Evolutionary conservation across 2,329 filamentous ascomycete species (phyloP).

Genomic region (Exophiala viscosa): DNA sequence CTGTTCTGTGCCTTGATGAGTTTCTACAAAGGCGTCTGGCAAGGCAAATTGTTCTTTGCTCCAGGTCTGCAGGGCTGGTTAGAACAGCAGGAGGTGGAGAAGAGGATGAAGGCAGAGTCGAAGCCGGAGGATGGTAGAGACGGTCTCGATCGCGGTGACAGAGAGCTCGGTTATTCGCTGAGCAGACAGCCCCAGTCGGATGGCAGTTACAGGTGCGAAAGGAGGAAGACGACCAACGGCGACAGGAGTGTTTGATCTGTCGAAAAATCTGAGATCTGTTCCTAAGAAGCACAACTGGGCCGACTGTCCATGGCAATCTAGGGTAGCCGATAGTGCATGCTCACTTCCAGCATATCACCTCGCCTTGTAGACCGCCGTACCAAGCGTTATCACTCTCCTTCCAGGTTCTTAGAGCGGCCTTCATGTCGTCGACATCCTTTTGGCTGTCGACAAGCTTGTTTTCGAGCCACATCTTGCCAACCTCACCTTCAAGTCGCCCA

Average conservation of each 20-base stretch:
- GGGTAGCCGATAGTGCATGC: not conserved
- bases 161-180: too few relatives aligned
- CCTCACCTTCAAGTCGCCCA: slow-evolving; percentile 10
- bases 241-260: too few relatives aligned
- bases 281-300: too few relatives aligned
- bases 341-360: slow-evolving; percentile 18
- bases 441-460: slow-evolving; percentile 4
- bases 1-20: slow-evolving; percentile 28
- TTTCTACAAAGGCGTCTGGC: slow-evolving; percentile 23
- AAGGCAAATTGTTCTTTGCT: slow-evolving; percentile 28
- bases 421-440: slow-evolving; percentile 8
- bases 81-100: slow-evolving; percentile 18
- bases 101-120: not conserved
- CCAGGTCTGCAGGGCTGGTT: slow-evolving; percentile 27
- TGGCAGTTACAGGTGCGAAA: too few relatives aligned
- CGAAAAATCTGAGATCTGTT: too few relatives aligned
- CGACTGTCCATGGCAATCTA: too few relatives aligned
- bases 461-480: slow-evolving; percentile 9
- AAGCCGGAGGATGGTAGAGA: too few relatives aligned
- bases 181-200: too few relatives aligned
- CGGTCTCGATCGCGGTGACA: too few relatives aligned
- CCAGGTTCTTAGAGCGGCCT: slow-evolving; percentile 6
- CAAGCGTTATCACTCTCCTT: slow-evolving; percentile 12
- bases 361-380: slow-evolving; percentile 13
- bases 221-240: too few relatives aligned